Conservation (phyloP, 108 stramenopile species). For the Bacterosira constricta region DNA sequence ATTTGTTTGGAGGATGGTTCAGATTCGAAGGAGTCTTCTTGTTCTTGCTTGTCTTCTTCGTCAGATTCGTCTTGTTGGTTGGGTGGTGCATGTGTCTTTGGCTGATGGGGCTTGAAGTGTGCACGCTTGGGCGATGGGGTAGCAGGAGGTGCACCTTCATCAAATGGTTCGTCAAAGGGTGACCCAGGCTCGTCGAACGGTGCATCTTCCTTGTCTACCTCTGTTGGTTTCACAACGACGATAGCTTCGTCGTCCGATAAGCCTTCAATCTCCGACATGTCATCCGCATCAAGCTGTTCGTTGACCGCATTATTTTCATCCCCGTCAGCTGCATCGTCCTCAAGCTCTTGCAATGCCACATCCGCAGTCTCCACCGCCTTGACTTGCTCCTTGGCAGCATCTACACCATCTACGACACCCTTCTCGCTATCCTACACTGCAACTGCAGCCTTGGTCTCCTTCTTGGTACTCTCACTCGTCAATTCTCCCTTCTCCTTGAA, state of each 20-base stretch:
- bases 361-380: not conserved
- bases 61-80: not conserved
- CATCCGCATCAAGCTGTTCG: not conserved
- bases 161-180: constrained; percentile 12
- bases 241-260: not conserved
- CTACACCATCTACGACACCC: not conserved
- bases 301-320: not conserved
- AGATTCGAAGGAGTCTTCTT: constrained; percentile 5
- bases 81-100: not conserved
- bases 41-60: not conserved
- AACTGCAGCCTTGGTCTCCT: not conserved
- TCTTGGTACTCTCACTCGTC: constrained; percentile 8
- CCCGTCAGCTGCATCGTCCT: not conserved
- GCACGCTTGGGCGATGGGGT: constrained; percentile 1
- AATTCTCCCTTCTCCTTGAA: constrained; percentile 39
- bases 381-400: not conserved
- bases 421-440: not conserved
- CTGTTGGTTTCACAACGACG: not conserved
- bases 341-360: not conserved
- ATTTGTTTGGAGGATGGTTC: not conserved
- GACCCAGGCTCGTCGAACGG: constrained; percentile 44
- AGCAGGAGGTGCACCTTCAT: too few species aligned
- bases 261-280: constrained; percentile 3
- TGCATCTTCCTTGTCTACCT: constrained; percentile 29
- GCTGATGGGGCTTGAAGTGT: not conserved